Evolutionary conservation across 345 rosid species (phyloP).

Genomic region (Brassica rapa): DNA sequence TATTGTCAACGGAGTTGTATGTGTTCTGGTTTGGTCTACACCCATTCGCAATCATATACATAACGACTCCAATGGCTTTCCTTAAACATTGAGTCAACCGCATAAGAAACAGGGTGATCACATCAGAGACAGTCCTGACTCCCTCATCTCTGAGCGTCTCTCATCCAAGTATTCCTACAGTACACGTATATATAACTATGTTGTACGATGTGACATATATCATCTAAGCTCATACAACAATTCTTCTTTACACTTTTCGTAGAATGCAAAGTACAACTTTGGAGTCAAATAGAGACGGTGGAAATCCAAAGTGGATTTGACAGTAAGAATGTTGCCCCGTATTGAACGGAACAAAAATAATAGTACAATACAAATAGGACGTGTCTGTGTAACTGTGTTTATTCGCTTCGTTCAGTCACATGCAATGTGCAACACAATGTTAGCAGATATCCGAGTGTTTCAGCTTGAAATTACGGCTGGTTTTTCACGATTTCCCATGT

Average conservation of each 20-base stretch:
- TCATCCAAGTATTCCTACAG: conserved; percentile 85
- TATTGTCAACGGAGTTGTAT: conserved; percentile 77
- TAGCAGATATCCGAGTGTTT: not conserved
- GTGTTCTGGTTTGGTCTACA: conserved; percentile 75
- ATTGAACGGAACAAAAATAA: not conserved
- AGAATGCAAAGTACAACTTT: not conserved
- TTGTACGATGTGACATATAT: conserved; percentile 61
- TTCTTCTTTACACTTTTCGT: not conserved
- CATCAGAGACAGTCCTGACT: conserved; percentile 28
- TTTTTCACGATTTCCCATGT: conserved; percentile 74
- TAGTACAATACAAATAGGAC: not conserved
- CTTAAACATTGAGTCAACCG: conserved; percentile 78
- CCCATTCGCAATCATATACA: conserved; percentile 69
- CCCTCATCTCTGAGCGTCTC: conserved; percentile 77
- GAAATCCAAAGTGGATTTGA: not conserved
- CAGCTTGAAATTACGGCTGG: conserved; percentile 43
- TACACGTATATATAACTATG: conserved; percentile 73
- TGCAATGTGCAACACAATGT: not conserved
- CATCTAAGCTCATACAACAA: not conserved
- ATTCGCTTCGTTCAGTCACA: not conserved
- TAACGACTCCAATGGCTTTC: conserved; percentile 74
- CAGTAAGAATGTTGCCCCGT: not conserved
- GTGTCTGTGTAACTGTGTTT: not conserved
- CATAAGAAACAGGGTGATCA: conserved; percentile 49
- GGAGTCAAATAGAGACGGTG: not conserved